Evolutionary conservation across 2,329 filamentous ascomycete genomes (phyloP).

Genomic region (Colletotrichum destructivum): DNA sequence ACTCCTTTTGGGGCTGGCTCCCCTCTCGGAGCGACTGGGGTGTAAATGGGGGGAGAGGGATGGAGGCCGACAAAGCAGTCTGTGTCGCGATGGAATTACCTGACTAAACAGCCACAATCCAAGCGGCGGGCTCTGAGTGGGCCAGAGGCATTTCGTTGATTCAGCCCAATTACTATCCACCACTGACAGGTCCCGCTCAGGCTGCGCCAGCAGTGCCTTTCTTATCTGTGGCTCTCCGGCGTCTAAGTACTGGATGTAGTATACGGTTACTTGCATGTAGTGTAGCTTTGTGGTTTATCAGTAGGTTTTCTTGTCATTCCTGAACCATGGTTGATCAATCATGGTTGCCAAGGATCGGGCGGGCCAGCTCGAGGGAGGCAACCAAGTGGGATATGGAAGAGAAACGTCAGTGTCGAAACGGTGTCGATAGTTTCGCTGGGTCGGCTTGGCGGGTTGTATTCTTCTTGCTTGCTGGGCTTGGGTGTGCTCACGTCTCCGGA

Average conservation of each 20-base stretch:
- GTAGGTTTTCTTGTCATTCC: not conserved
- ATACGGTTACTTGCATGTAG: not conserved
- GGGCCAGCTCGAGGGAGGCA: slow-evolving; percentile 11
- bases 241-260: not conserved
- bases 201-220: slow-evolving; percentile 12
- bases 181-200: slow-evolving; percentile 30
- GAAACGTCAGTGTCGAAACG: slow-evolving; percentile 6
- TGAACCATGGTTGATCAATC: slow-evolving; percentile 14
- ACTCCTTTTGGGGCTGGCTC: not conserved
- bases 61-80: not conserved
- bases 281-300: not conserved
- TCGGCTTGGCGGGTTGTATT: slow-evolving; percentile 32
- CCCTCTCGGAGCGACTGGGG: not conserved
- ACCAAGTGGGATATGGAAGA: not conserved
- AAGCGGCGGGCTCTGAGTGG: slow-evolving; percentile 41
- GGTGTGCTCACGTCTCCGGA: slow-evolving; percentile 3
- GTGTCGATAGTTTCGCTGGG: slow-evolving; percentile 32
- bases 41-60: not conserved
- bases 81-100: slow-evolving; percentile 16
- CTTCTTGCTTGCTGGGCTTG: not conserved
- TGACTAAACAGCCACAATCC: slow-evolving; percentile 36
- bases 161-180: slow-evolving; percentile 43
- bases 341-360: slow-evolving; percentile 2
- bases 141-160: slow-evolving; percentile 41
- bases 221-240: slow-evolving; percentile 36